Percentiles rank a stretch among this genome's conserved stretches.
These are phyloP conservation scores for Polyporus arcularius DNA, from an alignment of 768 basidiomycete species.

Conservation along the genomic window DNA sequence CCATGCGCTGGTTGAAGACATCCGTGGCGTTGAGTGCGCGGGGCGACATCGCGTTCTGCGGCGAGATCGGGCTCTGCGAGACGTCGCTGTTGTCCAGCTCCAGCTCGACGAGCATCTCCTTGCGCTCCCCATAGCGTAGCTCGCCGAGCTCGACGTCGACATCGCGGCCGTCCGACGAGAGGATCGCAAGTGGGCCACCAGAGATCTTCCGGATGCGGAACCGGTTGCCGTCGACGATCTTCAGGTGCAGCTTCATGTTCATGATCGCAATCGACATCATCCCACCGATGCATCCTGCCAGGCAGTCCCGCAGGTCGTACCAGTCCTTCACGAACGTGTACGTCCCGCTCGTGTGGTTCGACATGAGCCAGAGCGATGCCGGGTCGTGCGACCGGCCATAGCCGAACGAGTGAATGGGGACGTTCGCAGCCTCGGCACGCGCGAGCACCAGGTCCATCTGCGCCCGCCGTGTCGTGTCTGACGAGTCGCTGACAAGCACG, in stretches of 20 bases:
- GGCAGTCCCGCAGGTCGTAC: conserved; percentile 90
- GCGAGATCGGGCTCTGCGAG: conserved; percentile 9
- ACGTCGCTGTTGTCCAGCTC: conserved; percentile 82
- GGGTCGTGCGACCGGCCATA: conserved; percentile 98
- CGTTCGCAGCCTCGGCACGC: conserved; percentile 93
- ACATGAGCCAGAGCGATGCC: conserved; percentile 97
- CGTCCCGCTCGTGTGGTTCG: conserved; percentile 95
- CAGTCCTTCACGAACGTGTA: conserved; percentile 99
- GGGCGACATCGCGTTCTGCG: conserved; percentile 21
- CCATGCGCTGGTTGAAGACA: conserved; percentile 85
- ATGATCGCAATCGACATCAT: conserved; percentile 94
- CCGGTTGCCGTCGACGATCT: conserved; percentile 84
- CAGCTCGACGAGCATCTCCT: conserved; percentile 96
- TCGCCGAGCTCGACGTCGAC: conserved; percentile 96
- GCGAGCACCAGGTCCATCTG: conserved; percentile 99
- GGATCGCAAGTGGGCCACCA: conserved; percentile 83
- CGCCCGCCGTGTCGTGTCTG: conserved; percentile 88
- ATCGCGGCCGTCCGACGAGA: conserved; percentile 89
- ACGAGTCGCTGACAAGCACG: conserved; percentile 89
- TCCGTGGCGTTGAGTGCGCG: conserved; percentile 77
- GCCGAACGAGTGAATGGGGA: conserved; percentile 96
- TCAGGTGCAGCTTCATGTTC: conserved; percentile 94
- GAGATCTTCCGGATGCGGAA: conserved; percentile 96
- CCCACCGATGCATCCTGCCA: conserved; percentile 94
- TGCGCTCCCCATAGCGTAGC: conserved; percentile 91